phyloP scores from a whole-genome alignment of 495 filamentous ascomycete species.

The Amniculicola lignicola region DNA sequence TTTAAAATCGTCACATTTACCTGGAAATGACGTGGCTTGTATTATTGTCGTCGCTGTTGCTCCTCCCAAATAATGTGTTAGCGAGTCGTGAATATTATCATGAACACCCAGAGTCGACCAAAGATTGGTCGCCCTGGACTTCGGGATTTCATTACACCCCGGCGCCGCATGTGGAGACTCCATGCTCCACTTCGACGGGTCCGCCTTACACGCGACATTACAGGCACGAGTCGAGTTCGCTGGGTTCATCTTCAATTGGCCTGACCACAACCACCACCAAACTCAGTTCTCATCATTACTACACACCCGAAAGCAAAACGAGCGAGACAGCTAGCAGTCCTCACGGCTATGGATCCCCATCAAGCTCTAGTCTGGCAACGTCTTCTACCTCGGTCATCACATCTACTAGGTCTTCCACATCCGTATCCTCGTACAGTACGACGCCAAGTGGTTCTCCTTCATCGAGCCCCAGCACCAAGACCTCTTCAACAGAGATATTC shows the following conservation, averaged over 20 bases:
- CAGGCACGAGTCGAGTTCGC: not conserved
- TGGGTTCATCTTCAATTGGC: not conserved
- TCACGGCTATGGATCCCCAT: too few species aligned
- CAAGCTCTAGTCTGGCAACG: too few species aligned
- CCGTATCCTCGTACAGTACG: too few species aligned
- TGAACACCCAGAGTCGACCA: not conserved
- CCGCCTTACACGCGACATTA: not conserved
- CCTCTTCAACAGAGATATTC: too few species aligned
- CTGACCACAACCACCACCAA: too few species aligned
- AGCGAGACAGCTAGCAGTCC: too few species aligned
- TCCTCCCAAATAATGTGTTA: not conserved
- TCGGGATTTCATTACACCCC: not conserved
- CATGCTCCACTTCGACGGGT: not conserved
- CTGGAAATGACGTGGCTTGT: not conserved
- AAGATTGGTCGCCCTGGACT: not conserved
- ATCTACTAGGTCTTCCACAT: too few species aligned
- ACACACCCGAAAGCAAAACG: too few species aligned
- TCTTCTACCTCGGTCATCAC: too few species aligned
- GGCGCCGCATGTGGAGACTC: not conserved
- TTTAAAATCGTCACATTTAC: not conserved
- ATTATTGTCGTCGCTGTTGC: not conserved
- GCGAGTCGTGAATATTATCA: not conserved
- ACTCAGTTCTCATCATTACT: too few species aligned
- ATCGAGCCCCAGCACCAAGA: too few species aligned
- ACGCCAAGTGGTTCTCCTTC: too few species aligned